Evolutionary conservation across 2,329 filamentous ascomycete species (phyloP), one percentile per base, ranked within the genome.

Genomic region (Epichloe gansuensis): DNA sequence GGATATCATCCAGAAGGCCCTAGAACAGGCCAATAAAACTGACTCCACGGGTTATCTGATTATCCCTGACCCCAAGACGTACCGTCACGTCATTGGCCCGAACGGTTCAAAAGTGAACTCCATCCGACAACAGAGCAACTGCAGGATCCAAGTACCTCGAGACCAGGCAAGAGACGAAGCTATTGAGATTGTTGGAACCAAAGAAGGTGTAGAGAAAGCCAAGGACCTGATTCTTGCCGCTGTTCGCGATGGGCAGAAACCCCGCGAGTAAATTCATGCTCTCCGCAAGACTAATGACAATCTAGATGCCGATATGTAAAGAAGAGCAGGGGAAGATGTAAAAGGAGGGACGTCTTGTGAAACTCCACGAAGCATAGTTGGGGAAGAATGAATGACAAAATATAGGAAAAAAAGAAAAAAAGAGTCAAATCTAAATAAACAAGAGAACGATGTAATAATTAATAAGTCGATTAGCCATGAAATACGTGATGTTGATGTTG

Each of bases 121-220:
- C 43, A 96, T 98, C 66, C 83, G 93, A 60, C 89, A 88, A 73
- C 83, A 93, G 74, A 96, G 90, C 50, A 88, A 87, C 52, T 96
- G 91, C 71, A 90, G 86, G 72, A 94, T 98, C 66, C 90, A 91
- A 58, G 91, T 98, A 42, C 93, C 93, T 23, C 83, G 88, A 59
- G 85, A 88, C 63, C 86, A 94, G 68, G 74, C 73, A 46, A 74
- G 72, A 57, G 77, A 79, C 48, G 91, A 96, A 69, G 88, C 91
- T 4, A 96, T 98, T 65, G 89, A 95, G 73, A 86, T 98, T 62
- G 76, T 85, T 38, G 93, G 93, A 41, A 80, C 77, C 52, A 80
- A 80, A 63, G 86, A 89, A 15, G 89, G 88, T 12, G 82, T 95
- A 39, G 88, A 96, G 69, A 78, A 86, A 67, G 93, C 93, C 48